phyloP scores from a whole-genome alignment of 345 rosid genomes.

The Aurinia saxatilis region DNA sequence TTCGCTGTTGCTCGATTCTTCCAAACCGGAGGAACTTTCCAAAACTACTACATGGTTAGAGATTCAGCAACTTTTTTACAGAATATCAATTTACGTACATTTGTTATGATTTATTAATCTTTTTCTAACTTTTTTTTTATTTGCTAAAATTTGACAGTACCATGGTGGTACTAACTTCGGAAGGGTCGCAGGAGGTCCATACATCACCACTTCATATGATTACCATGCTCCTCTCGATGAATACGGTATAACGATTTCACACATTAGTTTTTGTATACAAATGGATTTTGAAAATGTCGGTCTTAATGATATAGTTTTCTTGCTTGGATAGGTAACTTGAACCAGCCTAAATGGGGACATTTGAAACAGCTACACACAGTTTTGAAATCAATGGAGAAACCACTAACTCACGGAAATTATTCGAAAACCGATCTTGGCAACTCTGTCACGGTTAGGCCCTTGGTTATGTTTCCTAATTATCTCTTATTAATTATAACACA shows the following conservation, averaged over 20 bases:
- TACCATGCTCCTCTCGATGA: conserved; percentile 61
- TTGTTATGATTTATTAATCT: not conserved
- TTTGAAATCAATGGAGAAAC: conserved; percentile 45
- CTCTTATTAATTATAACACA: not conserved
- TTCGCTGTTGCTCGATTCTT: conserved; percentile 51
- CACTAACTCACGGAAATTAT: conserved; percentile 47
- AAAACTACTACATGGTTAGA: conserved; percentile 63
- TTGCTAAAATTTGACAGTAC: conserved; percentile 29
- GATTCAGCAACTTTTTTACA: not conserved
- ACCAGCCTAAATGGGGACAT: conserved; percentile 82
- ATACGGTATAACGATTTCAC: conserved; percentile 30
- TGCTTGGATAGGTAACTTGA: conserved; percentile 37
- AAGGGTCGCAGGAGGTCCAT: conserved; percentile 57
- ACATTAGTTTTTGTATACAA: not conserved
- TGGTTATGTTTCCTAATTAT: not conserved
- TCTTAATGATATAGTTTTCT: too few relatives aligned
- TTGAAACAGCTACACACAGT: conserved; percentile 55
- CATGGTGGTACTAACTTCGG: conserved; percentile 74
- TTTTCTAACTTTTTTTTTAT: not conserved
- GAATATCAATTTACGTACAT: not conserved
- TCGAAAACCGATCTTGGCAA: conserved; percentile 34
- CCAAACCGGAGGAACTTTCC: conserved; percentile 49
- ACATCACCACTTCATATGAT: conserved; percentile 54
- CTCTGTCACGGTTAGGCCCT: conserved; percentile 27
- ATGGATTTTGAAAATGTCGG: not conserved